Percentiles rank a stretch among this genome's conserved stretches.
These are phyloP conservation scores for Candida montana DNA, from an alignment of 805 yeast genomes.

Conservation along the genomic window DNA sequence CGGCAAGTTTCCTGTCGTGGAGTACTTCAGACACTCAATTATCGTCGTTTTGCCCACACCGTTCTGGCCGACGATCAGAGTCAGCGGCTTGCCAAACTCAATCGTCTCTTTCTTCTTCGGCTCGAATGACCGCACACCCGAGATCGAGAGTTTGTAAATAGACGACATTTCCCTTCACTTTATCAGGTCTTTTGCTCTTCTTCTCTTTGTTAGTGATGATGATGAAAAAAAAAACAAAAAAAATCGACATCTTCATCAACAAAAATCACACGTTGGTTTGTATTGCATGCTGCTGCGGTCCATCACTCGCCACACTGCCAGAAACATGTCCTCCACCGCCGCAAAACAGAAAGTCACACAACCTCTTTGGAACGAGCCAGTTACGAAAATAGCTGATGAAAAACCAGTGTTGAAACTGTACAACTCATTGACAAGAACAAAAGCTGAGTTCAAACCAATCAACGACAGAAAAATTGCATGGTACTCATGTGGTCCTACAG, in stretches of 20 bases:
- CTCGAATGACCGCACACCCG: constrained; percentile 89
- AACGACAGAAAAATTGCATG: constrained; percentile 67
- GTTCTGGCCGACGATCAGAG: constrained; percentile 91
- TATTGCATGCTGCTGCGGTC: constrained; percentile 1
- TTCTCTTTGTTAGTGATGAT: neutral
- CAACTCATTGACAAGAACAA: constrained; percentile 79
- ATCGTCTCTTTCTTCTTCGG: constrained; percentile 81
- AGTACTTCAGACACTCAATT: constrained; percentile 88
- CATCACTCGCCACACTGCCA: neutral
- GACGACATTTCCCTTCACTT: constrained; percentile 6
- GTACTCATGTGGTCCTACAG: constrained; percentile 99
- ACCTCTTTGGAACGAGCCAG: constrained; percentile 49
- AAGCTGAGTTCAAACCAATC: constrained; percentile 72
- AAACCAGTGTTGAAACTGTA: constrained; percentile 54
- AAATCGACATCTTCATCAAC: neutral
- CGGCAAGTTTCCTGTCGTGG: constrained; percentile 93
- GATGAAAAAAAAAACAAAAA: neutral
- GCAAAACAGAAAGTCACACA: constrained; percentile 33
- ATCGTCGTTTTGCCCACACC: constrained; percentile 97
- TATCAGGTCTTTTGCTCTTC: neutral
- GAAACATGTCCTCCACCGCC: constrained; percentile 19
- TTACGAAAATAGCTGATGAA: constrained; percentile 5
- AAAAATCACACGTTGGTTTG: neutral
- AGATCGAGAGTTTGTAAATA: constrained; percentile 51
- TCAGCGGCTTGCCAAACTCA: constrained; percentile 84